Evolutionary conservation across 176 grass and related monocot species (phyloP).

Genomic region (Melocanna baccifera): DNA sequence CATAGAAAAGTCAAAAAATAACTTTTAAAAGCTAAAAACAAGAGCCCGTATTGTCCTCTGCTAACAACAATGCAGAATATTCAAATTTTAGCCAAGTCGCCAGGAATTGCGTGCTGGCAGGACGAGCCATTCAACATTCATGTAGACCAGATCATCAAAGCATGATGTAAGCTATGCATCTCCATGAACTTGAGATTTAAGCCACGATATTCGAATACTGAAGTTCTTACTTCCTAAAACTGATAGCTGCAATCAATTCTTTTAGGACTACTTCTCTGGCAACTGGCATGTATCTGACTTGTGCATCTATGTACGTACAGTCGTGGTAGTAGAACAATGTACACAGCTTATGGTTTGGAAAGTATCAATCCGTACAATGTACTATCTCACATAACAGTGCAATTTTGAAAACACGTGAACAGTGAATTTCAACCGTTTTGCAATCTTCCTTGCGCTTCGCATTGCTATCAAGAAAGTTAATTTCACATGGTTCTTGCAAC

Average conservation of each 20-base stretch:
- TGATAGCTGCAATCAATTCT: not conserved
- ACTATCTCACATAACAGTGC: not conserved
- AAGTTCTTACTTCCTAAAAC: not conserved
- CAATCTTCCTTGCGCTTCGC: not conserved
- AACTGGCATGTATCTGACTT: not conserved
- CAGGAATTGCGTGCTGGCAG: not conserved
- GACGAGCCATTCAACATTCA: not conserved
- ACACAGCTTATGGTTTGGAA: not conserved
- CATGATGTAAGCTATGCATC: not conserved
- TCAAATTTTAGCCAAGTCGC: not conserved
- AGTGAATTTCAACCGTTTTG: not conserved
- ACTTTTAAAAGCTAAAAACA: too few relatives aligned
- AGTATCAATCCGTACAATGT: not conserved
- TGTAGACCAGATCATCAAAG: not conserved
- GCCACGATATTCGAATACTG: not conserved
- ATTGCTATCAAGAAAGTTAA: not conserved
- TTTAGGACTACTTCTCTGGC: not conserved
- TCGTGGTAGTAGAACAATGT: not conserved
- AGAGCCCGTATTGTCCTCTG: not conserved
- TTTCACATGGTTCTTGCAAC: not conserved
- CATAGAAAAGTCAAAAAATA: too few relatives aligned
- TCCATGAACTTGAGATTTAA: not conserved
- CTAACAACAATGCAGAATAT: not conserved
- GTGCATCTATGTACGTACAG: too few relatives aligned
- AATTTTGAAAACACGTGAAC: not conserved